Base-by-base conservation (phyloP, 441 rosid species). In the Brassica balearica region DNA sequence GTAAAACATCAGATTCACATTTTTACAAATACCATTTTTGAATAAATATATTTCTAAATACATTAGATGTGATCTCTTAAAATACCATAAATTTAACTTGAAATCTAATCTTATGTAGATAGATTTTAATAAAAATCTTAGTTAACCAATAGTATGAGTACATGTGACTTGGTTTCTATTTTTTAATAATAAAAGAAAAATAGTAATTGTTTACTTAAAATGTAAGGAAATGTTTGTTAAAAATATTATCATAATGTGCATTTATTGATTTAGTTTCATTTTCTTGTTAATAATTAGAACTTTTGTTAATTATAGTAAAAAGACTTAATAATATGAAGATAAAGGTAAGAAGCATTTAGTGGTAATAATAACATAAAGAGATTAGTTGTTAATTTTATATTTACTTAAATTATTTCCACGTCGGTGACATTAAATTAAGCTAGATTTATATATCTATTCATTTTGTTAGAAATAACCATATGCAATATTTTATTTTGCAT, bases 221-320 rank as follows among this genome's bases (percentile, higher is more conserved):
- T 41, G 48, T 41, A 41, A 41, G 48, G 11, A 41, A 41, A 41
- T 9, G n/a, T 69, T 32, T 10, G 46, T 55, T 27, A 17, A 32
- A 1, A 25, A 22, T 11, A 0, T 53, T 1, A 27, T 43, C 38
- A 20, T 48, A 34, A 8, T 69, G 1, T 29, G 34, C 34, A 41
- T 9, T 41, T 41, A 9, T 41, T 8, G 0, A 41, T 41, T 41
- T 10, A 0, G 5, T 29, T 29, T 29, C 34, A 29, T 29, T 29
- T 29, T 29, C 1, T 29, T 29, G 34, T 29, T 29, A 29, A 29
- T 29, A 29, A 29, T 29, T 29, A 29, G 34, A 29, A 29, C 34
- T 29, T 29, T 29, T 7, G 76, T 77, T 38, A 58, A 77, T 71
- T 41, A 12, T 56, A 55, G 75, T 77, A 34, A 71, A 56, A 77